Evolutionary conservation across 495 filamentous ascomycete species (phyloP).

Genomic region (Lophiotrema nucula): DNA sequence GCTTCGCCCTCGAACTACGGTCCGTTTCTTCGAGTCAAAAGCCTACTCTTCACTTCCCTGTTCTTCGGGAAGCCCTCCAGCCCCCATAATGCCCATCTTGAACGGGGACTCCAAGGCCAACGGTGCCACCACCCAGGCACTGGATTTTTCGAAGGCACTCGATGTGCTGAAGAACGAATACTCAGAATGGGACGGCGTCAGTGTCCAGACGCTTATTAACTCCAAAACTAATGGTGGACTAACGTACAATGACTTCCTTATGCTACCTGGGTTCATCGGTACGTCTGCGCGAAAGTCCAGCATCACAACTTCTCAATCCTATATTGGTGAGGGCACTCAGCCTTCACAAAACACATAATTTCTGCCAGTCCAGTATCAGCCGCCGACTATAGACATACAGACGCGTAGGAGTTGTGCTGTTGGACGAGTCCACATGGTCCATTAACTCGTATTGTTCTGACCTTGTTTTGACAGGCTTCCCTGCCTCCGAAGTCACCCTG

Average conservation of each 20-base stretch:
- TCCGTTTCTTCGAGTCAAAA: conserved; percentile 22
- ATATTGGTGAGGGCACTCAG: too few relatives aligned
- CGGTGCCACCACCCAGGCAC: conserved; percentile 44
- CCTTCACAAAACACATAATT: too few relatives aligned
- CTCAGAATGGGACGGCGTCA: conserved; percentile 73
- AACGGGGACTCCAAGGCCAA: conserved; percentile 55
- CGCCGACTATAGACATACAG: too few relatives aligned
- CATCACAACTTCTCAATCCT: too few relatives aligned
- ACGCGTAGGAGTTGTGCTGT: too few relatives aligned
- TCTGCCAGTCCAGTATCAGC: too few relatives aligned
- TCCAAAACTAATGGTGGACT: conserved; percentile 84
- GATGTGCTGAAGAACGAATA: conserved; percentile 76
- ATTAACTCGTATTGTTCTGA: too few relatives aligned
- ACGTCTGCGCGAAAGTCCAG: conserved; percentile 33
- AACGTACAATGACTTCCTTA: conserved; percentile 77
- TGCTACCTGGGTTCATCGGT: conserved; percentile 68
- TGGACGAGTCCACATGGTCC: background rate
- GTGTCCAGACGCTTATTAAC: conserved; percentile 77
- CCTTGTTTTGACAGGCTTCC: conserved; percentile 58
- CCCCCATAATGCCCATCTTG: conserved; percentile 60
- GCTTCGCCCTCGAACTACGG: conserved; percentile 33
- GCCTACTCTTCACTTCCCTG: conserved; percentile 9
- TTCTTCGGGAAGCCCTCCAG: conserved; percentile 31
- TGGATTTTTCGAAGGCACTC: conserved; percentile 66
- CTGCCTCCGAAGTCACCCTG: conserved; percentile 82